Percentiles rank a stretch among this genome's conserved stretches.
Evolutionary conservation across 148 eudicot genomes (phyloP).

Genomic region (Rhododendron kiyosumense): DNA sequence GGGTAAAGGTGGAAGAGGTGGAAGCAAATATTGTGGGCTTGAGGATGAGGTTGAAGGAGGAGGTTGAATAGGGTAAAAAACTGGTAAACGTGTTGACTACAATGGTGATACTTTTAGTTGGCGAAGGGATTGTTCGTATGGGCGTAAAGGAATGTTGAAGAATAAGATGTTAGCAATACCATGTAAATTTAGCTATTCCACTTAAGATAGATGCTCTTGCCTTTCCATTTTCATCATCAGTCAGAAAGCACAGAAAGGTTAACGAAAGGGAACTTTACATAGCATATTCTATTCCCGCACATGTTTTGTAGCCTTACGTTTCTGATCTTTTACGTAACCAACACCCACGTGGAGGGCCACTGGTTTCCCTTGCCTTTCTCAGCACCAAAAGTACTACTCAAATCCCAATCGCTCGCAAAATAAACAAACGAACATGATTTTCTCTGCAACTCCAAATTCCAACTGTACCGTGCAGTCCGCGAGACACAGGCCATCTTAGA

Average conservation of each 20-base stretch:
- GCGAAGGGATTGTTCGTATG: neutral
- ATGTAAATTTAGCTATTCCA: too few species aligned
- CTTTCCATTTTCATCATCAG: too few species aligned
- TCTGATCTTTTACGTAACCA: neutral
- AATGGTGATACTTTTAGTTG: neutral
- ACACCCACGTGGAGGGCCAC: neutral
- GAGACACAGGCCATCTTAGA: neutral
- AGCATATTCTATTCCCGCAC: neutral
- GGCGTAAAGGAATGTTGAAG: neutral
- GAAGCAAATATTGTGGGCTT: too few species aligned
- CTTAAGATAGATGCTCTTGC: too few species aligned
- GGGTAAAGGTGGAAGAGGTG: too few species aligned
- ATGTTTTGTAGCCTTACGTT: slow-evolving; percentile 9
- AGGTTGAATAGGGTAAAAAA: neutral
- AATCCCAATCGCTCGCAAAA: neutral
- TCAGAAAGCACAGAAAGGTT: neutral
- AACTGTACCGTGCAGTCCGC: neutral
- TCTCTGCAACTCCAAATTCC: neutral
- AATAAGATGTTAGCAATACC: neutral
- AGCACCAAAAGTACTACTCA: neutral
- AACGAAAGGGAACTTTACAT: neutral
- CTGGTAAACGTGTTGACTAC: neutral
- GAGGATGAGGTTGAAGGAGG: neutral
- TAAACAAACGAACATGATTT: neutral
- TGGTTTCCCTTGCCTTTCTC: neutral